Evolutionary conservation across 2,329 filamentous ascomycete genomes (phyloP), one percentile per base, ranked within the genome.

Genomic region (Trichoderma sp.): DNA sequence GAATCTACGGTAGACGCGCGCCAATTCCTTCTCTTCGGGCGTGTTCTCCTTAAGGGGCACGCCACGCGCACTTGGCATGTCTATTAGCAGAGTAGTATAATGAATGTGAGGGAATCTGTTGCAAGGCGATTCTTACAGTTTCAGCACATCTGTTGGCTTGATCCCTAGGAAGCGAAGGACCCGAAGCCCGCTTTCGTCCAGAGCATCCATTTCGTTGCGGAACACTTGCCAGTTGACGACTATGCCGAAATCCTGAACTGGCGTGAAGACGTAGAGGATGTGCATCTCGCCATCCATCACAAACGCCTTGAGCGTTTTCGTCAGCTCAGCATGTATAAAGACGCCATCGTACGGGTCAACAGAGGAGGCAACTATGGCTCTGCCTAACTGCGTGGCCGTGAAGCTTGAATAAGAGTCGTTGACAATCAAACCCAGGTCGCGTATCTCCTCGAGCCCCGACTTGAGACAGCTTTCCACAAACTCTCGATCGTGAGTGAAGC

Each of bases 261-360:
- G 90, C 0, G 90, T 92, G 68, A 93, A 92, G 44, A 86, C 87
- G 73, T 93, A 93, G 54, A 92, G 82, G 14, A 91, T 83, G 71
- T 93, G 90, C 87, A 93, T 88, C 68, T 93, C 90, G 4, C 89
- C 88, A 71, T 93, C 90, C 85, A 93, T 88, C 14, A 92, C 90
- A 71, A 93, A 93, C 1, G 88, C 88, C 67, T 84, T 80, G 3
- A 93, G 80, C 0, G 90, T 88, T 69, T 83, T 83, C 65, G 82
- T 82, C 55, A 93, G 80, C 74, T 93, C 90, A 52, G 85, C 81
- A 69, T 92, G 80, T 19, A 93, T 82, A 70, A 92, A 93, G 1
- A 91, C 76, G 0, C 90, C 90, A 70, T 93, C 90, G 66, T 91
- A 88, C 0, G 90, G 90, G 58, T 90, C 85, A 43, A 93, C 83